Evolutionary conservation across 2,329 filamentous ascomycete species (phyloP).

Genomic region (Xylaria digitata): DNA sequence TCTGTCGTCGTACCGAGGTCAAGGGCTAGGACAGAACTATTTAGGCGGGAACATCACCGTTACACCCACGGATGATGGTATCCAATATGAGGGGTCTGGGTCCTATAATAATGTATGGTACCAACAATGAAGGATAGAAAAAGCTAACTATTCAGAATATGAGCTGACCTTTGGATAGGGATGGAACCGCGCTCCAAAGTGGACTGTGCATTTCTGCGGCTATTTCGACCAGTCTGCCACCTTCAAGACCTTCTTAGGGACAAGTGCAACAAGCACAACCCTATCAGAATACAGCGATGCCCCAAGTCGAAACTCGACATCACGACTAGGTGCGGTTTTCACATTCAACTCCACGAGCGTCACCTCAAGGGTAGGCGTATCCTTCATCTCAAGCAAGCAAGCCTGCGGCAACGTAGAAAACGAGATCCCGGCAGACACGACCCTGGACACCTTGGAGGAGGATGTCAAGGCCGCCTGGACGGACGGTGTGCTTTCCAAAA

Average conservation of each 20-base stretch:
- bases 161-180: slow-evolving; percentile 52
- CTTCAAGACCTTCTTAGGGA: slow-evolving; percentile 59
- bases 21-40: slow-evolving; percentile 71
- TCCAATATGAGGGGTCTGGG: slow-evolving; percentile 69
- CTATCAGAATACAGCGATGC: slow-evolving; percentile 51
- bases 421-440: slow-evolving; percentile 63
- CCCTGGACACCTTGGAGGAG: slow-evolving; percentile 57
- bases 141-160: neutral
- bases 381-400: slow-evolving; percentile 71
- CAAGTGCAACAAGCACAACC: slow-evolving; percentile 47
- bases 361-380: slow-evolving; percentile 72
- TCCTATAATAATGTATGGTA: slow-evolving; percentile 69
- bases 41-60: slow-evolving; percentile 68
- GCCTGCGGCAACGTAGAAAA: slow-evolving; percentile 69
- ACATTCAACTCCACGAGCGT: slow-evolving; percentile 61
- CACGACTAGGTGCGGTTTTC: slow-evolving; percentile 64
- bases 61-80: slow-evolving; percentile 53
- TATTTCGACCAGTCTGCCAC: slow-evolving; percentile 63
- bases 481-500: slow-evolving; percentile 69
- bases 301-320: slow-evolving; percentile 51
- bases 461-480: slow-evolving; percentile 69
- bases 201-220: slow-evolving; percentile 73
- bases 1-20: slow-evolving; percentile 70
- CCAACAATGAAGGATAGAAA: neutral
- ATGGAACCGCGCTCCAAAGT: slow-evolving; percentile 72